Conservation (phyloP, 1,284 basidiomycete genomes). For the Mycosarcoma maydis region DNA sequence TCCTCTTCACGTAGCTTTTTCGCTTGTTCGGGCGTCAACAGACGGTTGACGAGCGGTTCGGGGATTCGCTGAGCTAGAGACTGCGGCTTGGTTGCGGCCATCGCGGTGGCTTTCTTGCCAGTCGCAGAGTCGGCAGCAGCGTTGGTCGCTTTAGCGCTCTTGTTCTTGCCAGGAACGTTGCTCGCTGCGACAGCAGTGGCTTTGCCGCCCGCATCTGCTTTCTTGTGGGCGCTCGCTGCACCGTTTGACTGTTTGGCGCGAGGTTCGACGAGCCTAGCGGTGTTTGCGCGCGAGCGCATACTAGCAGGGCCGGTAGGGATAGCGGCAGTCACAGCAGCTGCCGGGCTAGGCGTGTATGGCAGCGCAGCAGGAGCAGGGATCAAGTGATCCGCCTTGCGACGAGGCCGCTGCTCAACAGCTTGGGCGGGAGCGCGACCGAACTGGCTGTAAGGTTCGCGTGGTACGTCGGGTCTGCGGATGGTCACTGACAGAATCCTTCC, state of each 20-base stretch:
- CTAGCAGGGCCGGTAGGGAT: conserved; percentile 44
- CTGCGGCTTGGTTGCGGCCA: conserved; percentile 17
- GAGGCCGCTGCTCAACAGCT: conserved; percentile 36
- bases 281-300: conserved; percentile 26
- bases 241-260: conserved; percentile 32
- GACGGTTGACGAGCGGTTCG: conserved; percentile 43
- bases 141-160: conserved; percentile 13
- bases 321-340: conserved; percentile 30
- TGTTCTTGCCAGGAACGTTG: conserved; percentile 4
- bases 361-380: conserved; percentile 40
- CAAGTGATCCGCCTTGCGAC: conserved; percentile 28
- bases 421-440: conserved; percentile 38
- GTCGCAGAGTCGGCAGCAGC: conserved; percentile 1
- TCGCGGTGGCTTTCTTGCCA: conserved; percentile 5
- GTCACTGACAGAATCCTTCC: conserved; percentile 60
- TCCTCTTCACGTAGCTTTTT: conserved; percentile 45
- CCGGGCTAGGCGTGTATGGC: conserved; percentile 35
- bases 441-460: conserved; percentile 33
- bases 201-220: conserved; percentile 1
- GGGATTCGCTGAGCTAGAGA: conserved; percentile 36
- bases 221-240: neutral
- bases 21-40: conserved; percentile 43
- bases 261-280: conserved; percentile 30
- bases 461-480: conserved; percentile 43
- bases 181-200: conserved; percentile 2